A percentile compares a stretch with the other conserved stretches of the same genome.
Conservation (phyloP, 352 stramenopile species). For the Phytophthora sp. region DNA sequence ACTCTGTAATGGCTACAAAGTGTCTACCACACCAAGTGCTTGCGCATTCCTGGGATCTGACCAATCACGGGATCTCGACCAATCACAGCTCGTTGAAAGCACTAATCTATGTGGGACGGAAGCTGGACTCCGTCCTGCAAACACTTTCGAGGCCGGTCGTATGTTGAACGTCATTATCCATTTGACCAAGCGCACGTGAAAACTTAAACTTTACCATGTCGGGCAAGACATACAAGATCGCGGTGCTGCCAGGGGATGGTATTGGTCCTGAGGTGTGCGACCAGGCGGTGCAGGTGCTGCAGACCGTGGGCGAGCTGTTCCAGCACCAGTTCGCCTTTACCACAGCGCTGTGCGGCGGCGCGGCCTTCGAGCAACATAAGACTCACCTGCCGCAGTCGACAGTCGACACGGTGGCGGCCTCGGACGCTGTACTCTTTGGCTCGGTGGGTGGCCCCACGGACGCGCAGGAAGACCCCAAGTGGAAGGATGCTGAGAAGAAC, state of each 20-base stretch:
- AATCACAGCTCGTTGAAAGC: constrained; percentile 4
- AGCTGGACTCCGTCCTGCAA: neutral
- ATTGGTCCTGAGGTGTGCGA: constrained; percentile 99
- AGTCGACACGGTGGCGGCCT: constrained; percentile 91
- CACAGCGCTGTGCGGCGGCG: constrained; percentile 96
- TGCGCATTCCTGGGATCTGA: constrained; percentile 35
- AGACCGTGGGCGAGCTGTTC: constrained; percentile 79
- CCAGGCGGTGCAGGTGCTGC: constrained; percentile 93
- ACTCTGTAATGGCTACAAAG: constrained; percentile 18
- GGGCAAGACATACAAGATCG: constrained; percentile 85
- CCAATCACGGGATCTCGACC: neutral
- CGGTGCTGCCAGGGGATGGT: constrained; percentile 96
- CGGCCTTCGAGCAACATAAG: constrained; percentile 92
- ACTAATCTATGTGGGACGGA: neutral
- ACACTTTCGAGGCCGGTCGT: neutral
- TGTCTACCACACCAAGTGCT: constrained; percentile 16
- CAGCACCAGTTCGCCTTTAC: constrained; percentile 94
- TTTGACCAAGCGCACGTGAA: constrained; percentile 14
- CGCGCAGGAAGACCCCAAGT: constrained; percentile 87
- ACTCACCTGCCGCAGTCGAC: constrained; percentile 95
- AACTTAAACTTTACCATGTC: constrained; percentile 39
- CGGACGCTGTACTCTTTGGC: constrained; percentile 94
- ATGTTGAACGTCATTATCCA: constrained; percentile 27
- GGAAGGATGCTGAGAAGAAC: constrained; percentile 94
- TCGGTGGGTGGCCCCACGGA: constrained; percentile 97